Base-by-base conservation (phyloP, 257 asterid species). In the Forsythia viridissima region DNA sequence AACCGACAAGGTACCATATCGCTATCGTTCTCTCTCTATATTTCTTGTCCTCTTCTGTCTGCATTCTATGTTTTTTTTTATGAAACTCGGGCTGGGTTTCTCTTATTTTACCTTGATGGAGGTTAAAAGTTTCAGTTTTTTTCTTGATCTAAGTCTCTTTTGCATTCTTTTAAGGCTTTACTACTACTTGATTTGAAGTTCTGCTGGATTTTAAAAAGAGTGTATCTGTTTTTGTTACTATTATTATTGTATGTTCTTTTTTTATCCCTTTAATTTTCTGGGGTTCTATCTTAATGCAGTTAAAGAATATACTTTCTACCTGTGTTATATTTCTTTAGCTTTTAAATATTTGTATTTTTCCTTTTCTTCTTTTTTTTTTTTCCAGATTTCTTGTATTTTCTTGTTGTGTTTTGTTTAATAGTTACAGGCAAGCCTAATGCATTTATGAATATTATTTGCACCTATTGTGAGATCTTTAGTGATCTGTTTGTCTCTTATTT, bases 1-100 rank as follows among this genome's bases (percentile, higher is more conserved):
- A 73, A 75, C 93, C 70, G 93, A 86, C 81, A 90, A 89, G 97
- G 97, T 91, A 76, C 6, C 43, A 11, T 1, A 8, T 36, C 61
- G 20, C 43, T 51, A 68, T 43, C 46, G 36, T 20, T 2, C 57
- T 61, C 72, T 74, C 39, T 13, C 65, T 34, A 6, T 20, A 15
- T 67, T 34, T 6, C 52, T 4, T 36, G 37, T 78, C 10, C 59
- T 16, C 10, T 59, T 48, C 73, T 70, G 65, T 61, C 77, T 12
- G 37, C 63, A n/a, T 65, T 34, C 8, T 41, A 36, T 63, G 48
- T 65, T 38, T 59, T 1, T 48, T 63, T 65, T 55, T 15, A 43
- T 59, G 61, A 77, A 78, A 84, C 66, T 76, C 30, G 72, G 48
- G 70, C 80, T 76, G 66, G 44, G 65, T 63, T 76, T 48, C 70